phyloP scores from a whole-genome alignment of 345 rosid genomes.

The Populus simonii region DNA sequence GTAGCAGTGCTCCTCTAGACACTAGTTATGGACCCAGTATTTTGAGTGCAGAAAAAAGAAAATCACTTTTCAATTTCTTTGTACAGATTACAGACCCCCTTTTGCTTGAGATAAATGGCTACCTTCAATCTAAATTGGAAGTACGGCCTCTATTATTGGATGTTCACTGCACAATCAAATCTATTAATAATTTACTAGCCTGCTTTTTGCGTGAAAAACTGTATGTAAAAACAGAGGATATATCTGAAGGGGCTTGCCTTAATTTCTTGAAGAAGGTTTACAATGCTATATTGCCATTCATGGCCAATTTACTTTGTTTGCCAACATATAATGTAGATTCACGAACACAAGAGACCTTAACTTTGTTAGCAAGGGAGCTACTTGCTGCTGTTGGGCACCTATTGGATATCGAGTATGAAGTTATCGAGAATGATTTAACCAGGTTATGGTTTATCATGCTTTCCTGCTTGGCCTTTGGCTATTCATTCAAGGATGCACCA shows the following conservation, averaged over 20 bases:
- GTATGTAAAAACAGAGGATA: slow-evolving; percentile 73
- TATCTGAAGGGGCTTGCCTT: slow-evolving; percentile 69
- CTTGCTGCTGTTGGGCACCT: slow-evolving; percentile 52
- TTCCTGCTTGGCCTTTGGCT: slow-evolving; percentile 48
- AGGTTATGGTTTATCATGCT: slow-evolving; percentile 64
- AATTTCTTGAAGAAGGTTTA: slow-evolving; percentile 65
- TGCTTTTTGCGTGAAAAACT: slow-evolving; percentile 48
- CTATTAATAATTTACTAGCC: slow-evolving; percentile 54
- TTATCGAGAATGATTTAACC: slow-evolving; percentile 59
- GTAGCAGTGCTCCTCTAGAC: slow-evolving; percentile 31
- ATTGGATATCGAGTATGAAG: slow-evolving; percentile 77
- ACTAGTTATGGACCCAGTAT: slow-evolving; percentile 37
- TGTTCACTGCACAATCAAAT: slow-evolving; percentile 46
- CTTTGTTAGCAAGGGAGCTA: slow-evolving; percentile 56
- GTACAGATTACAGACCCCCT: slow-evolving; percentile 82
- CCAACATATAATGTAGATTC: slow-evolving; percentile 27
- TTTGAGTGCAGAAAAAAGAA: slow-evolving; percentile 57
- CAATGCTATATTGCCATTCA: slow-evolving; percentile 45
- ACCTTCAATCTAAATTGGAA: slow-evolving; percentile 39
- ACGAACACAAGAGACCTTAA: slow-evolving; percentile 33
- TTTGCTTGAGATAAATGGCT: slow-evolving; percentile 50
- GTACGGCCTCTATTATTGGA: slow-evolving; percentile 35
- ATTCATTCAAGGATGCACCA: slow-evolving; percentile 33
- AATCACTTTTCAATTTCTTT: slow-evolving; percentile 70
- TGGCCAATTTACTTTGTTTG: slow-evolving; percentile 34